Base-by-base conservation (phyloP, 768 basidiomycete species). In the Hemileccinum rubropunctum region DNA sequence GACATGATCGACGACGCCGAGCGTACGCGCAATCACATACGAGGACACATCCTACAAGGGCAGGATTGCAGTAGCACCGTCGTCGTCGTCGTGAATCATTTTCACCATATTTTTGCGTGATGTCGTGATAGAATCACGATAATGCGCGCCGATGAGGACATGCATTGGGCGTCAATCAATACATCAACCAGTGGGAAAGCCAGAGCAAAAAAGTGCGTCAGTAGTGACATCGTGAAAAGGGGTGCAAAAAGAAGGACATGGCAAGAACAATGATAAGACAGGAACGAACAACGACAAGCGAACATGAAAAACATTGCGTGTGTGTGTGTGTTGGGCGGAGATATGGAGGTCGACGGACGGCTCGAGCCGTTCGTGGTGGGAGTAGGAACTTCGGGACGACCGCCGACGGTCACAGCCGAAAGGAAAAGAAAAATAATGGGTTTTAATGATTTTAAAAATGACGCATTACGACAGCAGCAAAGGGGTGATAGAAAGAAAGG, bases 1-100 rank as follows among this genome's bases (percentile, higher is more conserved):
- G 45, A 83, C 81, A 52, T 80, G 79, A 66, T 89, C 88, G 54
- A 88, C 78, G 46, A 88, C 77, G 30, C 88, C 89, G 44, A 92
- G 76, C 6, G 88, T 91, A 50, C 89, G 83, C 12, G 86, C 90
- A 62, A 92, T 87, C 50, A 83, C 81, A 59, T 91, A 92, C 17
- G 90, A 88, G 3, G 81, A 74, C 47, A 91, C 81, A 64, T 92
- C 89, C 89, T 91, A 33, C 17, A 23, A 11, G 38, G 53, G 21
- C 9, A 46, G 11, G 7, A 30, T 30, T 12, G 28, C 6, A 8
- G 53, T 34, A 38, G 30, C 41, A 30, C 51, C 41, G 33, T 21
- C 10, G 20, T 14, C 15, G 14, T 28, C 15, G 23, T 27, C 10
- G 37, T 41, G 27, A 28, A 5, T 28, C 27, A 28, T 28, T 28